Base-by-base conservation (phyloP, 2,329 filamentous ascomycete genomes). In the Ophiostoma ulmi region DNA sequence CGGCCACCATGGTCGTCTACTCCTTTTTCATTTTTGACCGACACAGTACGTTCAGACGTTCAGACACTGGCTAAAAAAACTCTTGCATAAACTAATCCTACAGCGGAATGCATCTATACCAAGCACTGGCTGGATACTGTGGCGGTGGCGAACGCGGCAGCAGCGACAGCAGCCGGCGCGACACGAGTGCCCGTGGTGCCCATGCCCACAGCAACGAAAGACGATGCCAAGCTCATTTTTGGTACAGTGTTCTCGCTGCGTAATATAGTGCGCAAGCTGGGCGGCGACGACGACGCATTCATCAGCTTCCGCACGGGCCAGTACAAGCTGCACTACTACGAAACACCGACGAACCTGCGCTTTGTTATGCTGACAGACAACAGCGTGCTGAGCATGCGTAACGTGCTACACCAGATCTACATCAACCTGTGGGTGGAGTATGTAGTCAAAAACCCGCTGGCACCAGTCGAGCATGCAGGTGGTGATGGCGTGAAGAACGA, bases 21-120 rank as follows among this genome's bases (percentile, higher is more conserved):
- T 94, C 93, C 72, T 97, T 99, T 82, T 97, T 97, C 85, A 97
- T 99, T 79, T 99, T 99, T 80, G 95, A 99, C 83, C 91, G 95
- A 75, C 95, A 99, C 82, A 97, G 95, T 97, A 86, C 78, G 87
- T 77, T 36, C n/a, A 31, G 22, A 31, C 31, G 31, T 31, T 31
- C 31, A 31, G 31, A 31, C 3, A 31, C 31, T 31, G 31, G 31
- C 3, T 31, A 3, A 4, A 31, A 31, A 31, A 3, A 31, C 31
- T 31, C 31, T 36, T 11, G 17, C 17, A 22, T 44, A 20, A 55
- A 55, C 66, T 22, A 20, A 26, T n/a, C 31, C 39, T 2, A 20
- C 80, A 98, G 94, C 95, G 78, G 94, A 98, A 83, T 99, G 95
- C 84, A 93, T 99, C 81, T 99, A 98, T 88, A 91, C 89, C 79